Conservation (phyloP, 2,329 filamentous ascomycete species). For the Aspergillus pseudoglaucus region DNA sequence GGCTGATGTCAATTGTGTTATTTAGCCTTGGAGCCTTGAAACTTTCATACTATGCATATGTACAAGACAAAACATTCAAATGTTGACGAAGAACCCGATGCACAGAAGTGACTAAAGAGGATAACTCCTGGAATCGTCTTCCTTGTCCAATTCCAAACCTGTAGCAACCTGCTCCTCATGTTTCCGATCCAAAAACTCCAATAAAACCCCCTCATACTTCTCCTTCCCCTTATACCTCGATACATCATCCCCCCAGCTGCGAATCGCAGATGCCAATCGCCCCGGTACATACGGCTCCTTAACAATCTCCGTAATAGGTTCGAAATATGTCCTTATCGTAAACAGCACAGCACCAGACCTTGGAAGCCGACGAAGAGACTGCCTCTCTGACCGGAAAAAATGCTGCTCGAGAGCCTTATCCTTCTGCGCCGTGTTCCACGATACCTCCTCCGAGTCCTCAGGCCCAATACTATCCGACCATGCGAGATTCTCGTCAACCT, state of each 20-base stretch:
- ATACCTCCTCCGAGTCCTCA: conserved; percentile 59
- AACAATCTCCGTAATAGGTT: conserved; percentile 61
- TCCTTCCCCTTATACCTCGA: conserved; percentile 71
- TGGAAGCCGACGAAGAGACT: conserved; percentile 60
- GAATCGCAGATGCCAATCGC: conserved; percentile 65
- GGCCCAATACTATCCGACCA: conserved; percentile 71
- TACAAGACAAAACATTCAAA: no score
- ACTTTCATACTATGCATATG: no score
- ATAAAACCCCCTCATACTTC: conserved; percentile 63
- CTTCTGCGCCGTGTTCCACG: conserved; percentile 72
- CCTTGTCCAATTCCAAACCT: conserved; percentile 57
- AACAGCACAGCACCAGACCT: conserved; percentile 58
- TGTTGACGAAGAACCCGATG: no score
- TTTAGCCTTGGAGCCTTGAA: no score
- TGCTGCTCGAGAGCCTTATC: conserved; percentile 66
- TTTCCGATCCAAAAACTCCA: conserved; percentile 69
- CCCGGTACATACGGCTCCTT: conserved; percentile 72
- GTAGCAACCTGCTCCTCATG: conserved; percentile 65
- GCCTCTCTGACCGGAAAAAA: conserved; percentile 69
- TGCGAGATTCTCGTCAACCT: conserved; percentile 69
- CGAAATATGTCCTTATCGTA: conserved; percentile 75
- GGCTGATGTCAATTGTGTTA: no score
- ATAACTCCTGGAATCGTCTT: conserved; percentile 57
- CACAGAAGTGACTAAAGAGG: conserved; percentile 40
- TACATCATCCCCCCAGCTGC: conserved; percentile 77